Base-by-base conservation (phyloP, 177 flowering plant genomes). In the Vitis hybrid region DNA sequence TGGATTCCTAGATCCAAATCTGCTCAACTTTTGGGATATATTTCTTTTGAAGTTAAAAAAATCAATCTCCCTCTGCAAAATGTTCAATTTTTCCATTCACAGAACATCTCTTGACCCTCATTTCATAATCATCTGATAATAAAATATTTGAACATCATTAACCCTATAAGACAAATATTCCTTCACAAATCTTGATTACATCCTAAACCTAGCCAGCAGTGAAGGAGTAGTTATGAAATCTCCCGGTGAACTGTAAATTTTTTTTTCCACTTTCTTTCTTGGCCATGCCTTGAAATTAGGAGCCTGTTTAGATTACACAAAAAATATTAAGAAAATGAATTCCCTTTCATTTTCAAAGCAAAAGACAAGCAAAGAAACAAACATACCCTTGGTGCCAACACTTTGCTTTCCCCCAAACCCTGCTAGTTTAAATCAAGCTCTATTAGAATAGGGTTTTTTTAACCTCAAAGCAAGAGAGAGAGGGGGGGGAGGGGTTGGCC, bases 361-460 rank as follows among this genome's bases (percentile, higher is more conserved):
- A 64, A 61, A 75, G 80, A 75, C 80, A 78, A 81, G 32, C 73
- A 57, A 71, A 78, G 82, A 84, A 87, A 84, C 97, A 86, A 86
- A 87, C 91, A 85, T 83, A 76, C 84, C 89, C 86, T 72, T 78
- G 75, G 77, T 82, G 91, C 84, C 93, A 90, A 87, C 81, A 73
- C 19, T 83, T 88, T 90, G 84, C 93, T 86, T 88, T 90, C 82
- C 81, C 89, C 87, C 17, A 81, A 82, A 74, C 73, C 71, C 71
- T 69, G 59, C 63, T 62, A 60, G 18, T 49, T 63, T 52, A 62
- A n/a, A 60, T 40, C 49, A 67, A 19, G 34, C 21, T 48, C 30
- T 56, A 21, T 60, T 60, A 49, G 23, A 54, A 51, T 54, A 40
- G 52, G 23, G n/a, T 26, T 23, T 23, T 23, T 15, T 12, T 56